Percentiles rank a stretch among this genome's conserved stretches.
These are phyloP conservation scores for Coemansia nantahalensis DNA, from an alignment of 192 early-diverging fungal species.

Conservation along the genomic window DNA sequence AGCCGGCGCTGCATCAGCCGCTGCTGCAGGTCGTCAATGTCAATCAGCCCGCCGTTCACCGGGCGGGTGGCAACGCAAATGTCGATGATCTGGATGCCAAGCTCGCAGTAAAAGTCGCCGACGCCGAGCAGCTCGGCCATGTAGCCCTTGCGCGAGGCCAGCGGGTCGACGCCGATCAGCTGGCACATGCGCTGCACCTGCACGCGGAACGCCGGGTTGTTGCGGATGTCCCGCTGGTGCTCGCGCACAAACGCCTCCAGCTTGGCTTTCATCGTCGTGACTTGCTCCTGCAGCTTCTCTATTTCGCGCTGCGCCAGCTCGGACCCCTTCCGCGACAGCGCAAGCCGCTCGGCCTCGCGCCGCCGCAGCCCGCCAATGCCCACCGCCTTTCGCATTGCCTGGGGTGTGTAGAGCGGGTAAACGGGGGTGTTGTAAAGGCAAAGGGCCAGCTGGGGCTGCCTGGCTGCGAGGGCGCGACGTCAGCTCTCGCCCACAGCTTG, in stretches of 20 bases:
- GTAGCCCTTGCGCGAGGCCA: slow-evolving; percentile 94
- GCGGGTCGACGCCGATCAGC: slow-evolving; percentile 91
- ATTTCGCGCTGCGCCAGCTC: slow-evolving; percentile 53
- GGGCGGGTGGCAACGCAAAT: slow-evolving; percentile 82
- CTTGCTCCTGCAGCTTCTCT: slow-evolving; percentile 63
- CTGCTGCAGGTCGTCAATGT: slow-evolving; percentile 73
- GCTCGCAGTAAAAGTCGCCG: slow-evolving; percentile 96
- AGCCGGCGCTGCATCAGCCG: slow-evolving; percentile 67
- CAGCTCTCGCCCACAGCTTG: no score
- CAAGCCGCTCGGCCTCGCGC: slow-evolving; percentile 48
- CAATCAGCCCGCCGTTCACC: slow-evolving; percentile 89
- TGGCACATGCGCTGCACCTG: slow-evolving; percentile 94
- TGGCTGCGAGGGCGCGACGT: no score
- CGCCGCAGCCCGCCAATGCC: slow-evolving; percentile 58
- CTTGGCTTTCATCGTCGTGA: slow-evolving; percentile 73
- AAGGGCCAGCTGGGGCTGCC: neutral
- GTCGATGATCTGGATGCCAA: slow-evolving; percentile 91
- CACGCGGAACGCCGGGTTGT: slow-evolving; percentile 79
- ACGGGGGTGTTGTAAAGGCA: no score
- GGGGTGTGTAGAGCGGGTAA: no score
- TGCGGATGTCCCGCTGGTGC: slow-evolving; percentile 84
- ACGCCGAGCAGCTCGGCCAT: slow-evolving; percentile 94
- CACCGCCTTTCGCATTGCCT: slow-evolving; percentile 43
- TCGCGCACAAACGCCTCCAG: slow-evolving; percentile 83
- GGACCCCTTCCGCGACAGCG: slow-evolving; percentile 39